Conservation (phyloP, 2,329 filamentous ascomycete genomes). For the Fusarium beomiforme region DNA sequence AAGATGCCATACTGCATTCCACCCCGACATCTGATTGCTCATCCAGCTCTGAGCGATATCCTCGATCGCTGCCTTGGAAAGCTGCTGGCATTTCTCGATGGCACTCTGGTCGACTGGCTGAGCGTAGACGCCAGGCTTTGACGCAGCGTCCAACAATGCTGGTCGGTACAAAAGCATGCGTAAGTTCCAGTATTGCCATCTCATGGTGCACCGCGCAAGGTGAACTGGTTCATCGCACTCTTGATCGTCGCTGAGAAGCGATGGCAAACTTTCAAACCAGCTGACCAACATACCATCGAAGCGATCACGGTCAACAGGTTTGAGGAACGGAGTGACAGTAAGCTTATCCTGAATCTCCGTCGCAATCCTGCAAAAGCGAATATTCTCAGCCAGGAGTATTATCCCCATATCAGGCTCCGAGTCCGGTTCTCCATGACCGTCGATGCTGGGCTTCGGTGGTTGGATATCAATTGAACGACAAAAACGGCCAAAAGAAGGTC, state of each 20-base stretch:
- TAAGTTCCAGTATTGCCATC: slow-evolving; percentile 8
- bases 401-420: not conserved
- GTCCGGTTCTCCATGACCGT: not conserved
- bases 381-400: not conserved
- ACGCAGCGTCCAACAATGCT: not conserved
- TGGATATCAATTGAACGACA: slow-evolving; percentile 2
- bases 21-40: slow-evolving; percentile 2
- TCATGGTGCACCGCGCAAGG: slow-evolving; percentile 3
- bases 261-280: not conserved
- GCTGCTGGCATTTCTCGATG: not conserved
- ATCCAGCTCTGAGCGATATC: not conserved
- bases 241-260: not conserved
- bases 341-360: slow-evolving; percentile 9
- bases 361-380: slow-evolving; percentile 1
- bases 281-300: not conserved
- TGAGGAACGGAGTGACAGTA: not conserved
- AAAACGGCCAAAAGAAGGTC: slow-evolving; percentile 2
- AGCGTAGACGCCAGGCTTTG: too few relatives aligned
- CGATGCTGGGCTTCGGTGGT: not conserved
- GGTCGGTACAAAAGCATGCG: slow-evolving; percentile 4
- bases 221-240: not conserved
- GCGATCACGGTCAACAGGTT: not conserved
- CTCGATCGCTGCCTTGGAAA: not conserved
- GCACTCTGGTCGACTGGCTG: not conserved
- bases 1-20: slow-evolving; percentile 11